These are phyloP conservation scores for Dianthus caryophyllus DNA, from an alignment of 148 eudicot species.

Conservation along the genomic window DNA sequence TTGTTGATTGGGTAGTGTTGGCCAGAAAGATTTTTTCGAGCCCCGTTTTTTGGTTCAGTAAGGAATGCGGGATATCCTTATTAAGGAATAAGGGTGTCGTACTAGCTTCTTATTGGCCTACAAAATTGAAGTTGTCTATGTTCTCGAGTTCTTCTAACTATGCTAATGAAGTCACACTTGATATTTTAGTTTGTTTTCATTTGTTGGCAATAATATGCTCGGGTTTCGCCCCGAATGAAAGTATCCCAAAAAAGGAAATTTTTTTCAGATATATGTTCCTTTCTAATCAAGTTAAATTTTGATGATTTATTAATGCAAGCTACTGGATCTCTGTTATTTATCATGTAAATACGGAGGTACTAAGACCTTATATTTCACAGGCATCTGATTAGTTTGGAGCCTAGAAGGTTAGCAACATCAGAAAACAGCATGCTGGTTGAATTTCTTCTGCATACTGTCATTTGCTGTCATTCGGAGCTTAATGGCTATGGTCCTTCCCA, in stretches of 20 bases:
- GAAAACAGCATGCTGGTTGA: constrained; percentile 54
- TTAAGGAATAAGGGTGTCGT: not conserved
- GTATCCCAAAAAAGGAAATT: no score
- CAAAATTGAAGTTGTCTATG: not conserved
- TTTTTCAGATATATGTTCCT: not conserved
- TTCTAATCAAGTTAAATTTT: not conserved
- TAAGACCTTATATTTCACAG: constrained; percentile 31
- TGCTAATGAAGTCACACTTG: no score
- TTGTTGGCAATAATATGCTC: not conserved
- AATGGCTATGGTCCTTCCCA: constrained; percentile 30
- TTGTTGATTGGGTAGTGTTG: not conserved
- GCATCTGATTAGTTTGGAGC: constrained; percentile 46
- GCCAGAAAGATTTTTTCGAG: not conserved
- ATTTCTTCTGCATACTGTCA: constrained; percentile 55
- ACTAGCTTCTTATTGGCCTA: not conserved
- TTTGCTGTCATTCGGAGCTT: constrained; percentile 47
- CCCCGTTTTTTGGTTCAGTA: not conserved
- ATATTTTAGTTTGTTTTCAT: not conserved
- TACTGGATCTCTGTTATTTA: not conserved
- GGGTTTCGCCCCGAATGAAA: not conserved
- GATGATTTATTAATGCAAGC: not conserved
- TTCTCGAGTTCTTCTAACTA: no score
- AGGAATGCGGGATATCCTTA: not conserved
- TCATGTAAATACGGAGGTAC: not conserved
- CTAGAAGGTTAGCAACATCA: constrained; percentile 36